Evolutionary conservation across 495 filamentous ascomycete genomes (phyloP), one percentile per base, ranked within the genome.

Genomic region (Daldinia childiae): DNA sequence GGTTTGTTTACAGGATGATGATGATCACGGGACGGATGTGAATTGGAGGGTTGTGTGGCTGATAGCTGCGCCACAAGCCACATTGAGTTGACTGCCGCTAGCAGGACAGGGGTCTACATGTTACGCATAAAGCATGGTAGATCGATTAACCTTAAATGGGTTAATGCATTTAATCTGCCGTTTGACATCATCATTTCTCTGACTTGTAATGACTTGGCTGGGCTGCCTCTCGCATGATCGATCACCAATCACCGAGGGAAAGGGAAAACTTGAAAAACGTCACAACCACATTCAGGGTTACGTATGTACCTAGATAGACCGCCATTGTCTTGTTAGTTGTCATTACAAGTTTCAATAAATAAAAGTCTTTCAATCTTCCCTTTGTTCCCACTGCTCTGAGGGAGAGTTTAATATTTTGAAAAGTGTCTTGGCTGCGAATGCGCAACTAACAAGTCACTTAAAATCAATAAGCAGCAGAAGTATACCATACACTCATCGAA

Each of bases 251-350:
- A 68, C 6, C 45, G 51, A 62, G 30, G 59, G 54, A 36, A 69
- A 73, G 38, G 59, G 45, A 36, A 69, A 73, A 73, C 66, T 66
- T 69, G 70, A 69, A 73, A 73, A 73, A 66, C 21, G 56, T 61
- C 45, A 45, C 50, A 58, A 58, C 21, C 39, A 48, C 9, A 43
- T 52, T n/a, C 30, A 45, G 26, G 24, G 45, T 64, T 69, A 69
- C 66, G 59, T 72, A 72, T 67, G 59, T 68, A 63, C 29, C 29
- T 69, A 69, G 27, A 11, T 50, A 62, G 50, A 48, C 27, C 34
- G 38, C 32, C 8, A 58, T 39, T 52, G 56, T 30, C 34, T 48
- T 11, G 65, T 72, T 72, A 24, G 56, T 19, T 62, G 60, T 54
- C 48, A 56, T 24, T 39, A 26, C 48, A 67, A 38, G 34, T 62